Conservation (phyloP, 2,329 filamentous ascomycete species). For the Hyphodiscus sp. region DNA sequence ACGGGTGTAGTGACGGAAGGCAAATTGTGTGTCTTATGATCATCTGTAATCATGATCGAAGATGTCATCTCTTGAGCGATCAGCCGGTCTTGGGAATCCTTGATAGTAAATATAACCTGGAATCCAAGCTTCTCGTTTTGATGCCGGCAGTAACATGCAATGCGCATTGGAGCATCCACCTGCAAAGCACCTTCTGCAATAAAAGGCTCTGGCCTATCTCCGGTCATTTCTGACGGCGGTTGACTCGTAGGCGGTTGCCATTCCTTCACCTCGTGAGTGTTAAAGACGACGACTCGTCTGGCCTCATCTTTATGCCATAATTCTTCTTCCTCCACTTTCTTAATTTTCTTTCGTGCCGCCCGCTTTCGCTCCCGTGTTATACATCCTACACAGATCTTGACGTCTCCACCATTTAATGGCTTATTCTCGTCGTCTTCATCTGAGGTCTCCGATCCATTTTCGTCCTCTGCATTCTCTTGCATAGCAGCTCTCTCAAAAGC, state of each 20-base stretch:
- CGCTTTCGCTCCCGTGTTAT: constrained; percentile 87
- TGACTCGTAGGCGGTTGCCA: constrained; percentile 61
- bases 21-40: constrained; percentile 78
- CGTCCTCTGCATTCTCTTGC: constrained; percentile 22
- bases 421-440: constrained; percentile 50
- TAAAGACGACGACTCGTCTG: constrained; percentile 82
- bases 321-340: constrained; percentile 88
- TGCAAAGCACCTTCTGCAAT: constrained; percentile 58
- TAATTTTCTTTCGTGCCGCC: constrained; percentile 84
- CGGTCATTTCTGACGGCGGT: constrained; percentile 38
- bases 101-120: constrained; percentile 88
- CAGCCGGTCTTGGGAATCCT: constrained; percentile 68
- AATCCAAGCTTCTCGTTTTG: constrained; percentile 92
- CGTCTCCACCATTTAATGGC: constrained; percentile 84
- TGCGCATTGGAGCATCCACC: constrained; percentile 85
- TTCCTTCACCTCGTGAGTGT: constrained; percentile 79
- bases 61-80: constrained; percentile 80
- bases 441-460: constrained; percentile 15
- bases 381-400: constrained; percentile 87
- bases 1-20: constrained; percentile 30
- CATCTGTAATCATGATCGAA: constrained; percentile 94
- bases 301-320: constrained; percentile 76
- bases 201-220: constrained; percentile 40
- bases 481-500: constrained; percentile 44
- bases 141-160: constrained; percentile 94